A percentile compares a stretch with the other conserved stretches of the same genome.
phyloP scores from a whole-genome alignment of 257 asterid genomes.

The Scutellaria galericulata region DNA sequence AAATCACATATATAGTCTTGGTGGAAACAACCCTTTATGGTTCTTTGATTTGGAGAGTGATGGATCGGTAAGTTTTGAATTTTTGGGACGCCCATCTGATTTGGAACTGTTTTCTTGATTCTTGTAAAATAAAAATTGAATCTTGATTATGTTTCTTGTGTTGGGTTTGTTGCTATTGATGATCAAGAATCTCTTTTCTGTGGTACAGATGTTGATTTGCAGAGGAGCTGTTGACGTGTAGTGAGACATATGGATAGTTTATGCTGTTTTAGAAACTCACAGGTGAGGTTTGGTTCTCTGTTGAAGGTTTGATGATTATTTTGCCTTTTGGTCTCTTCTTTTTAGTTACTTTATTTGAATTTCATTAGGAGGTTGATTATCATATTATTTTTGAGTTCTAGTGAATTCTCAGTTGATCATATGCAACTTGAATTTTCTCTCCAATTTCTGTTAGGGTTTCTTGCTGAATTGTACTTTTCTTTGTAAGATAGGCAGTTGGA shows the following conservation, averaged over 20 bases:
- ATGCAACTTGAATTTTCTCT: conserved; percentile 21
- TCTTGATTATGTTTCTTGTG: conserved; percentile 36
- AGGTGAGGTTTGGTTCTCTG: conserved; percentile 48
- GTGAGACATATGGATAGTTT: conserved; percentile 61
- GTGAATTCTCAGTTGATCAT: conserved; percentile 26
- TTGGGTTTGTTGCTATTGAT: conserved; percentile 26
- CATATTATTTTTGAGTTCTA: conserved; percentile 9
- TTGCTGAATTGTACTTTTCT: conserved; percentile 16
- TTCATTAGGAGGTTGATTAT: conserved; percentile 22
- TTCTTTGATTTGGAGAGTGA: conserved; percentile 42
- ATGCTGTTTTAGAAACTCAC: conserved; percentile 73
- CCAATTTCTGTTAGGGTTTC: conserved; percentile 20
- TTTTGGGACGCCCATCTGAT: conserved; percentile 38
- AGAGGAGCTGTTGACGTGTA: conserved; percentile 45
- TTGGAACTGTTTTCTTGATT: conserved; percentile 36
- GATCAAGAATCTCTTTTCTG: conserved; percentile 37
- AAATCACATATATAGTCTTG: neutral
- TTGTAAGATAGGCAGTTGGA: neutral
- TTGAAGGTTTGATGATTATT: neutral
- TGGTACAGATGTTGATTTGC: conserved; percentile 58
- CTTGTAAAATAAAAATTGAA: conserved; percentile 36
- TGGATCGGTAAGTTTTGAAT: conserved; percentile 63
- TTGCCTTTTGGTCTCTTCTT: neutral
- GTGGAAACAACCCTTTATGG: conserved; percentile 23
- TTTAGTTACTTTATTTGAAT: neutral